Percentiles rank a stretch among this genome's conserved stretches.
These are phyloP conservation scores for Populus davidiana DNA, from an alignment of 345 rosid species.

Conservation along the genomic window DNA sequence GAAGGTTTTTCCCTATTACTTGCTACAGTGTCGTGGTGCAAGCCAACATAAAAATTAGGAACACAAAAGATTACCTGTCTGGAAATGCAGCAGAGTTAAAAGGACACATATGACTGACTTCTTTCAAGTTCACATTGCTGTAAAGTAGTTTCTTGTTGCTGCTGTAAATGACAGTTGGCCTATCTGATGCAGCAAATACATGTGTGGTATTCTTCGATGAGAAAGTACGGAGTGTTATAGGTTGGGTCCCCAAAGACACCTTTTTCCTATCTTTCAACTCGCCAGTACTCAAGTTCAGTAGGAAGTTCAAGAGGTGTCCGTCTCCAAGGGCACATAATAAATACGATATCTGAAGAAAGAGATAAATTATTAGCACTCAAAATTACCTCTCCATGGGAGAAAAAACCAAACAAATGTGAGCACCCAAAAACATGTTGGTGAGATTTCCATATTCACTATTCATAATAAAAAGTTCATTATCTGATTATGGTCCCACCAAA, in stretches of 20 bases:
- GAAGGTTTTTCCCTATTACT: too few species aligned
- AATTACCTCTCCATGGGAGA: not conserved
- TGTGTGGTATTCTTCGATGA: conserved; percentile 86
- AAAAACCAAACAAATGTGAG: not conserved
- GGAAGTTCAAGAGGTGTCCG: conserved; percentile 85
- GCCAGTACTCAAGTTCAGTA: conserved; percentile 65
- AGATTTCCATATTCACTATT: not conserved
- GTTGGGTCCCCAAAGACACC: conserved; percentile 90
- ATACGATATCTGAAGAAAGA: conserved; percentile 62
- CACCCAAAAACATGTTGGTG: not conserved
- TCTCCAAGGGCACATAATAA: conserved; percentile 97
- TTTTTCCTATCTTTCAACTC: conserved; percentile 80
- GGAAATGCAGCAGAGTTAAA: conserved; percentile 96
- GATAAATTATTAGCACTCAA: not conserved
- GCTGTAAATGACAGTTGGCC: conserved; percentile 96
- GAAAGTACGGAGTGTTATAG: conserved; percentile 93
- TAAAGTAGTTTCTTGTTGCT: conserved; percentile 93
- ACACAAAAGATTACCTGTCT: conserved; percentile 57
- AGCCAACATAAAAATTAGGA: not conserved
- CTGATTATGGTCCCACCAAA: not conserved
- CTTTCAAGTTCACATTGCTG: conserved; percentile 93
- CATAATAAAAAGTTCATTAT: too few species aligned
- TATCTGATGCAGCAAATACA: conserved; percentile 94
- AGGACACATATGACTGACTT: conserved; percentile 96
- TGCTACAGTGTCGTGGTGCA: too few species aligned